Base-by-base conservation (phyloP, 768 basidiomycete species). In the Lactarius psammicola region DNA sequence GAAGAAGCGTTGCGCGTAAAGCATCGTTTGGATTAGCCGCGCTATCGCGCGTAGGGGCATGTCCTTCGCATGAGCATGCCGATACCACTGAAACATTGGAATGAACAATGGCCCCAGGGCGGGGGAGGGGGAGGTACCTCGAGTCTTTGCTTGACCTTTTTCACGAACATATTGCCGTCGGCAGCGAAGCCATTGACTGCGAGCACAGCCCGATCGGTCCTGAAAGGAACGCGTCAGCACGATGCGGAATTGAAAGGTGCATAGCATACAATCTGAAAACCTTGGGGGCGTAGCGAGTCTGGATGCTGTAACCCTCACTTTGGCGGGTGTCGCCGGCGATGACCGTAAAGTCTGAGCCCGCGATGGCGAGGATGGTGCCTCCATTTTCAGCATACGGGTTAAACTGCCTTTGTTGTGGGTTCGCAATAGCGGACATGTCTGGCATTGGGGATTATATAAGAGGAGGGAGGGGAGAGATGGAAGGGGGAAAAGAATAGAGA, bases 181-280 rank as follows among this genome's bases (percentile, higher is more conserved):
- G 95, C 97, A 51, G 94, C 92, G 75, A 98, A 98, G 10, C 97
- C 97, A 72, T 98, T 97, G 42, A 97, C 94, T 23, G 96, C 95
- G 26, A 99, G 81, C 6, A 95, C 93, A 36, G 92, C 92, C 72
- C 88, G 92, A 78, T 95, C 93, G 20, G 94, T 96, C 74, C 94
- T 96, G 76, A 46, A 2, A 57, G 33, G 18, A 55, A 64, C 65
- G 62, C 53, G 63, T 62, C 64, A 59, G 61, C 53, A 44, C 56
- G 59, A 33, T 59, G 33, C 18, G 20, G 34, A 11, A n/a, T 4
- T 59, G 40, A 31, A 74, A 61, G 13, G 2, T 28, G 30, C 54
- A 67, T 26, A 65, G 80, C 93, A 78, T 72, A 97, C 93, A 99
- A 78, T 79, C 86, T 83, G 79, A 95, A 97, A 65, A 98, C 94